Evolutionary conservation across 1,284 basidiomycete genomes (phyloP), one percentile per base, ranked within the genome.

Genomic region (Ustilago lituana): DNA sequence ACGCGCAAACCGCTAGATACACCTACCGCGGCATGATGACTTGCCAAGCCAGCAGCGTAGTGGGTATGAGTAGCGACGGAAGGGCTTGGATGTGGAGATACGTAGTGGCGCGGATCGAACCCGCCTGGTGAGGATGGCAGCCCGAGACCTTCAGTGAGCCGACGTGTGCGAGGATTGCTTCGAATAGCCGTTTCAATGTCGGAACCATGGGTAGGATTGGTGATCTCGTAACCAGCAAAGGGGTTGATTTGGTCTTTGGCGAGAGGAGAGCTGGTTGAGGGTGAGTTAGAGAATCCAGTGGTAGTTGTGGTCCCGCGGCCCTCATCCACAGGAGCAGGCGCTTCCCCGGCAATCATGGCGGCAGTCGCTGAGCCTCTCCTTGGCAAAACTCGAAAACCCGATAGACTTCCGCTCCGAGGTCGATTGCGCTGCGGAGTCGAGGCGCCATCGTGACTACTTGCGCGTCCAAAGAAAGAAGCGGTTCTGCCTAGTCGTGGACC

Each of bases 21-120:
- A 24, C 35, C 57, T 3, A 57, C 52, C 1, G 48, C 10, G 10
- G 57, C 61, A n/a, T 68, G 65, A 39, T 69, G 69, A 36, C 66
- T 70, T 5, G 70, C 56, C 17, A 63, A 12, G 11, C 73, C 73
- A 8, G 65, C 39, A 15, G 73, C 73, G 37, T 75, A 63, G 17
- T 66, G 70, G 11, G 65, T 54, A 5, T 65, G 60, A 8, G 70
- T 73, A 5, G 73, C 73, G 10, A 75, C 73, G 1, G 70, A 73
- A 7, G 73, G 73, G 23, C 55, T 75, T 0, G 66, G 70, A 43
- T 66, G 43, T 3, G 73, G 55, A 15, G 73, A 70, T 10, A 73
- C 73, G 27, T 46, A 72, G 36, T 63, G 48, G 19, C 54, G 58
- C 17, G 70, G 73, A 24, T 75, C 63, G 47, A 75, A 73, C n/a